Percentiles rank a stretch among this genome's conserved stretches.
Conservation (phyloP, 1,284 basidiomycete species). For the Erythrobasidium hasegawianum region DNA sequence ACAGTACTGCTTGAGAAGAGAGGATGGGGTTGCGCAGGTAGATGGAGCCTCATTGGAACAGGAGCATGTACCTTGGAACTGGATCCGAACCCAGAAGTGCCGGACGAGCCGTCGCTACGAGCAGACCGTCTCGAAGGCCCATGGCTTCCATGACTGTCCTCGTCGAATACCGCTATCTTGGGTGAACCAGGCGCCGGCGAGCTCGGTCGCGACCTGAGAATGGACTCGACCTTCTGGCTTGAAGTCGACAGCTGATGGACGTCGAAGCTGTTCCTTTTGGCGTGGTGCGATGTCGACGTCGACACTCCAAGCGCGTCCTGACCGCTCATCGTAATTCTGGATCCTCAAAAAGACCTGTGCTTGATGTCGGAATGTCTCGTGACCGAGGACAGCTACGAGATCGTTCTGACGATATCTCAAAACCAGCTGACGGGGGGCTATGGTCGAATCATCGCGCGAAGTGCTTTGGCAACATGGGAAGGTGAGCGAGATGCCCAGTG, state of each 20-base stretch:
- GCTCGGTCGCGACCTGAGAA: constrained; percentile 19
- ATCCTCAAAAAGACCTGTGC: no score
- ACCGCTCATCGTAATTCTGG: neutral
- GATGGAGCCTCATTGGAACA: neutral
- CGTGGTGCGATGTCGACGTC: neutral
- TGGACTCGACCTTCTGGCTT: neutral
- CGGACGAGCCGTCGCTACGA: neutral
- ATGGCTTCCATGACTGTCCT: neutral
- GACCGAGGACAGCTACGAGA: no score
- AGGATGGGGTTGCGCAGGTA: constrained; percentile 15
- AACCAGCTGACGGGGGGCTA: no score
- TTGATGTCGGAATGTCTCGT: no score
- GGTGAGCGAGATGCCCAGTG: no score
- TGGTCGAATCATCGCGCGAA: no score
- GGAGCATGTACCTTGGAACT: neutral
- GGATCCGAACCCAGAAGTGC: neutral
- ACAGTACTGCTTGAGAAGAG: neutral
- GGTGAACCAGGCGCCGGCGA: constrained; percentile 12
- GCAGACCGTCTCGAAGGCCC: no score
- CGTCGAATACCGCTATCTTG: neutral
- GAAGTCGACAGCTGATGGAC: neutral
- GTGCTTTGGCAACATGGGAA: no score
- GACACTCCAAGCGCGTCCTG: neutral
- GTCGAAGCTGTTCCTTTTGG: constrained; percentile 3
- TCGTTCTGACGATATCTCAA: no score